Conservation (phyloP, 257 asterid genomes). For the Salvia miltiorrhiza region DNA sequence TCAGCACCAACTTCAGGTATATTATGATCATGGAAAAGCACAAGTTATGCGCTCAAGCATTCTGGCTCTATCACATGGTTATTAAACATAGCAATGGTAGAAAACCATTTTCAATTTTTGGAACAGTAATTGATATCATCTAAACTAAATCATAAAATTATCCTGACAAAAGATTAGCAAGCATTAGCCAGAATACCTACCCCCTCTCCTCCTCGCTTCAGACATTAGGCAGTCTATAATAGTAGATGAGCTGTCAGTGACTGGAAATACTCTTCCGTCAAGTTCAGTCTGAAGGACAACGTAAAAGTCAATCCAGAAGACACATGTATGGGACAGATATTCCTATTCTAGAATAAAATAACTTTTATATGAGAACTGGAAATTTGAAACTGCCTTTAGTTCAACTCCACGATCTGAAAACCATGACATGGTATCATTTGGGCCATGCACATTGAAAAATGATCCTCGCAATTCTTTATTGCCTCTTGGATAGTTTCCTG, state of each 20-base stretch:
- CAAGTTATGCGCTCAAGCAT: neutral
- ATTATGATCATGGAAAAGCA: conserved; percentile 1
- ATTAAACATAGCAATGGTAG: neutral
- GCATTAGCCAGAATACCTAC: conserved; percentile 39
- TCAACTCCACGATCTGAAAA: conserved; percentile 75
- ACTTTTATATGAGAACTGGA: conserved; percentile 5
- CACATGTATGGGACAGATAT: neutral
- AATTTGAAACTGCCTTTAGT: conserved; percentile 51
- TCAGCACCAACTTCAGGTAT: conserved; percentile 29
- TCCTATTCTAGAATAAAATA: neutral
- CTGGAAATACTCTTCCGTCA: conserved; percentile 94
- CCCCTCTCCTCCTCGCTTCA: conserved; percentile 81
- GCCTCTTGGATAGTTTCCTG: conserved; percentile 92
- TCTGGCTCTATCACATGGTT: neutral
- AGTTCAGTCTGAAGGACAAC: conserved; percentile 59
- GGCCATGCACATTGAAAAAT: conserved; percentile 77
- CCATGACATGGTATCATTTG: conserved; percentile 91
- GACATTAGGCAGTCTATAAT: conserved; percentile 77
- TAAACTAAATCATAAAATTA: neutral
- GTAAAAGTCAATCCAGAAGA: conserved; percentile 19
- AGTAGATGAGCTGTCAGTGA: conserved; percentile 79
- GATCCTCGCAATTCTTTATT: conserved; percentile 88
- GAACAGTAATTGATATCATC: neutral
- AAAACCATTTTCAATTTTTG: neutral
- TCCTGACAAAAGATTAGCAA: conserved; percentile 4